Evolutionary conservation across 2,329 filamentous ascomycete genomes (phyloP).

Genomic region (Thermomyces lanuginosus): DNA sequence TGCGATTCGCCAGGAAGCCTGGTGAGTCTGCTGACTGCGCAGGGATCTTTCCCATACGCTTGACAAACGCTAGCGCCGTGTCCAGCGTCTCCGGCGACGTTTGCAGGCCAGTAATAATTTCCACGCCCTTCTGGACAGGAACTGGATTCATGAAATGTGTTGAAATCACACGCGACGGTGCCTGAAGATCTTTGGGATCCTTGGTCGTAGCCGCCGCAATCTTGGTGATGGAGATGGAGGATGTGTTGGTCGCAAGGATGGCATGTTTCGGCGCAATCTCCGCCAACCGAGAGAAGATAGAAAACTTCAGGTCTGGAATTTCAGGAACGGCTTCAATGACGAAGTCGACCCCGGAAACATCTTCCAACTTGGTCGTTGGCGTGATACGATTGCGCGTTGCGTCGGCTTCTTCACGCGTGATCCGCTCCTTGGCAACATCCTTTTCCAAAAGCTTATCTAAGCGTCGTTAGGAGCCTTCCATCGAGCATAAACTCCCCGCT

Average conservation of each 20-base stretch:
- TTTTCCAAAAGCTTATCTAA: constrained; percentile 83
- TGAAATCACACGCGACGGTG: constrained; percentile 73
- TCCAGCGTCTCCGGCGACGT: constrained; percentile 70
- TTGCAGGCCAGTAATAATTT: constrained; percentile 90
- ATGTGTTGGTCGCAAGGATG: constrained; percentile 92
- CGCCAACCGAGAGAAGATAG: constrained; percentile 72
- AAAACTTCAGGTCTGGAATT: constrained; percentile 70
- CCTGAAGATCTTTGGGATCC: constrained; percentile 63
- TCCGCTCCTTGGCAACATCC: constrained; percentile 72
- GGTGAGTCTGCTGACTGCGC: constrained; percentile 79
- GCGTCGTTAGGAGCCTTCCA: background rate
- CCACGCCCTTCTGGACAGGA: constrained; percentile 88
- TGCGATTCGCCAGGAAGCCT: constrained; percentile 89
- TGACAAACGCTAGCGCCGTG: constrained; percentile 69
- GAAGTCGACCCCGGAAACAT: constrained; percentile 74
- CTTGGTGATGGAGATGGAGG: constrained; percentile 92
- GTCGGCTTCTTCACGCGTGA: constrained; percentile 68
- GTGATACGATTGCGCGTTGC: constrained; percentile 53
- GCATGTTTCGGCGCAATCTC: constrained; percentile 68
- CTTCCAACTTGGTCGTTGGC: constrained; percentile 56
- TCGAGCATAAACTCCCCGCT: no score
- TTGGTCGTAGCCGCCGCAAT: constrained; percentile 75
- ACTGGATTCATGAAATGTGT: constrained; percentile 99
- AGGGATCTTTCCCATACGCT: constrained; percentile 81
- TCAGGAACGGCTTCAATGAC: constrained; percentile 96